Evolutionary conservation across 176 grass and related monocot species (phyloP), one percentile per base, ranked within the genome.

Genomic region (Aegilops speltoides): DNA sequence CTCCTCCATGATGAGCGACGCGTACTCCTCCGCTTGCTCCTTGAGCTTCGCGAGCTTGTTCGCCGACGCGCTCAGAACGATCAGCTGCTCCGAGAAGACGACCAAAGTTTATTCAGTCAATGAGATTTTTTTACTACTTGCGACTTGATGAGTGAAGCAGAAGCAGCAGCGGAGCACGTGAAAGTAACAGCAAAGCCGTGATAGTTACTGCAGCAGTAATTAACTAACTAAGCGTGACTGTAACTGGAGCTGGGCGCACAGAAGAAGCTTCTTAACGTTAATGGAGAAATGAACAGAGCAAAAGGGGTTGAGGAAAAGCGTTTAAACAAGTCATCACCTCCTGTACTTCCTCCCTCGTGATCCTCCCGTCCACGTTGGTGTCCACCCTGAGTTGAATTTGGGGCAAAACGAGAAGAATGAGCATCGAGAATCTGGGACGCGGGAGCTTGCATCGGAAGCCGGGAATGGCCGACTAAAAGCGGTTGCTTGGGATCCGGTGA

Each of bases 341-440:
- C 79, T 96, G 97, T 83, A 99, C 97, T 94, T 99, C 97, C 82
- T 94, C 84, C 88, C 97, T 96, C 50, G 97, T 96, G 52, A 99
- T 96, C 85, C 97, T 96, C 77, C 97, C 97, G 88, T 99, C 97
- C 89, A 94, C 97, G 87, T 99, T 99, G 84, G 97, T 94, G 88
- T 99, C 97, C 70, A 96, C 97, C 90, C 97, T 99, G 91, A 87
- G 91, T 89, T 99, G 91, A 87, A 93, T 89, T 90, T 56, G 63
- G 52, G 77, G 67, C 26, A 70, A n/a, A 71, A 71, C 13, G 86
- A 86, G 63, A 78, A 81, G 26, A 37, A 79, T 20, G 28, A 31
- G 22, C 25, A 73, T 88, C 63, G 78, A 54, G 46, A 88, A 88
- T 88, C 86, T 37, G 76, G 23, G 40, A 73, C 12, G 24, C 13